Percentiles rank a stretch among this genome's conserved stretches.
Evolutionary conservation across 768 basidiomycete species (phyloP).

Genomic region (Macrolepiota albuminosa): DNA sequence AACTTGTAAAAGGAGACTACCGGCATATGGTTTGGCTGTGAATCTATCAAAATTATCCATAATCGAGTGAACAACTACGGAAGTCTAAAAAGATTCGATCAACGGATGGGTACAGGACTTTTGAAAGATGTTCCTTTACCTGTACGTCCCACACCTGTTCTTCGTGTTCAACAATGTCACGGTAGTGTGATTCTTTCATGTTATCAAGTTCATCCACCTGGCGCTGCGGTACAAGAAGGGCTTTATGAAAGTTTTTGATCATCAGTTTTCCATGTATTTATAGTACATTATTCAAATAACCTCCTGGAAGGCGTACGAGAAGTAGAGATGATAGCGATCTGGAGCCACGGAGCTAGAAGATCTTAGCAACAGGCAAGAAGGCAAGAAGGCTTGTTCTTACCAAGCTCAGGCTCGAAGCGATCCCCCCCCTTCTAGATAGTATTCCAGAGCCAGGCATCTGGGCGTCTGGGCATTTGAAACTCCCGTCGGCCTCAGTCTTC

Average conservation of each 20-base stretch:
- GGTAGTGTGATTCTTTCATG: constrained; percentile 80
- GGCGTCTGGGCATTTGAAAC: constrained; percentile 40
- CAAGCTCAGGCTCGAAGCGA: constrained; percentile 70
- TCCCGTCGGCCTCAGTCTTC: constrained; percentile 42
- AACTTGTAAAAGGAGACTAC: constrained; percentile 9
- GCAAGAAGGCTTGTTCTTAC: constrained; percentile 32
- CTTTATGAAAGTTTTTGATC: constrained; percentile 71
- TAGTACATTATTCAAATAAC: background rate
- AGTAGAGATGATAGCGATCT: constrained; percentile 92
- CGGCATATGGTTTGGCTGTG: constrained; percentile 76
- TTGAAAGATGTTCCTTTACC: constrained; percentile 53
- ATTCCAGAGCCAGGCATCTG: constrained; percentile 49
- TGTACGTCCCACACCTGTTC: constrained; percentile 95
- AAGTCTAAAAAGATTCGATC: constrained; percentile 43
- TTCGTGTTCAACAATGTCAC: constrained; percentile 87
- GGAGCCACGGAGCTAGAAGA: background rate
- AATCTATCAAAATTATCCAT: constrained; percentile 90
- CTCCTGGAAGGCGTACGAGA: constrained; percentile 83
- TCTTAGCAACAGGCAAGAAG: background rate
- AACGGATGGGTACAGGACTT: constrained; percentile 1
- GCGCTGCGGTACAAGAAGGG: constrained; percentile 71
- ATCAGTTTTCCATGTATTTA: constrained; percentile 2
- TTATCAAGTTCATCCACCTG: constrained; percentile 92
- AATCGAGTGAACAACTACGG: constrained; percentile 80
- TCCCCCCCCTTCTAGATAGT: constrained; percentile 46